A percentile compares a stretch with the other conserved stretches of the same genome.
Conservation (phyloP, 345 rosid species). For the Heritiera littoralis region DNA sequence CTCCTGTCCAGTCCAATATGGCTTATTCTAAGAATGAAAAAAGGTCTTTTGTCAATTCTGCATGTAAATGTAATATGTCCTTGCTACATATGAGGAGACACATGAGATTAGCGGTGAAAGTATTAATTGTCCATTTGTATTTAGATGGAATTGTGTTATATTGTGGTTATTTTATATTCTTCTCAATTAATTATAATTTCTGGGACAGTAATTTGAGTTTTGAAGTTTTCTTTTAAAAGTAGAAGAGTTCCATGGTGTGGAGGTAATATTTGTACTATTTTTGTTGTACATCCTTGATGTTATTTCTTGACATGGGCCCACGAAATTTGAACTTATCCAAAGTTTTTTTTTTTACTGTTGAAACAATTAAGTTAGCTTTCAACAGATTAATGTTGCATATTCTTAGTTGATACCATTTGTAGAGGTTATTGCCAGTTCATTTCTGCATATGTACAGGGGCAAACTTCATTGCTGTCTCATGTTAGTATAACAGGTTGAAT, state of each 20-base stretch:
- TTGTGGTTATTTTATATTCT: constrained; percentile 31
- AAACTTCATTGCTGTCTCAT: constrained; percentile 62
- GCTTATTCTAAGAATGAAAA: constrained; percentile 93
- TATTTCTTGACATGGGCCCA: constrained; percentile 22
- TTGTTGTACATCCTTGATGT: constrained; percentile 34
- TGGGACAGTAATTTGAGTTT: constrained; percentile 41
- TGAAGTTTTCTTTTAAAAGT: constrained; percentile 40
- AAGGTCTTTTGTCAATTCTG: constrained; percentile 93
- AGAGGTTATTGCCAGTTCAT: constrained; percentile 53
- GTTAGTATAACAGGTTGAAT: constrained; percentile 51
- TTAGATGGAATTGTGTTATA: constrained; percentile 40
- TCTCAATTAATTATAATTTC: constrained; percentile 25
- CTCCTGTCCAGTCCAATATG: constrained; percentile 72
- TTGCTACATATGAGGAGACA: constrained; percentile 50
- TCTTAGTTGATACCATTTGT: constrained; percentile 44
- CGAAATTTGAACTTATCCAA: constrained; percentile 25
- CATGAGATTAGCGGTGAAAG: constrained; percentile 31
- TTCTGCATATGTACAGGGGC: constrained; percentile 63
- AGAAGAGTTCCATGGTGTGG: constrained; percentile 43
- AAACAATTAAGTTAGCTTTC: constrained; percentile 19
- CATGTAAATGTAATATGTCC: constrained; percentile 82
- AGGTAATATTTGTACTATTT: constrained; percentile 48
- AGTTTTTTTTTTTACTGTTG: constrained; percentile 17
- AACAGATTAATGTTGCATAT: constrained; percentile 24
- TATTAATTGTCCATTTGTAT: constrained; percentile 44